phyloP scores from a whole-genome alignment of 176 grass and related monocot genomes.

The Bothriochloa decipiens region DNA sequence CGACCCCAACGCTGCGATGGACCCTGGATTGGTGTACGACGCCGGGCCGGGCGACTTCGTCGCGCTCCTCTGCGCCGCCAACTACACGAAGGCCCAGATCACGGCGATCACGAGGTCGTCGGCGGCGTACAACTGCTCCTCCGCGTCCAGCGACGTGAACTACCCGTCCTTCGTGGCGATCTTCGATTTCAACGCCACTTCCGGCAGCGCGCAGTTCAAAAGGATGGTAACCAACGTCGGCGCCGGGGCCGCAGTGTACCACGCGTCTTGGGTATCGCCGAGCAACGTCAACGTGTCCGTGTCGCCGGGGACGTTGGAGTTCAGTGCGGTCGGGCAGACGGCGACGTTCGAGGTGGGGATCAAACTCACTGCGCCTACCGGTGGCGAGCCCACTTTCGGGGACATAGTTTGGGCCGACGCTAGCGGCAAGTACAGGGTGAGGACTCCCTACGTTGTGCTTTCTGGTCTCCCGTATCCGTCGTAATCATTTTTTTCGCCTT shows the following conservation, averaged over 20 bases:
- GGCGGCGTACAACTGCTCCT: constrained; percentile 47
- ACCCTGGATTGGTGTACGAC: constrained; percentile 78
- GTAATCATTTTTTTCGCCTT: too few species aligned
- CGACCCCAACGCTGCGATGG: constrained; percentile 66
- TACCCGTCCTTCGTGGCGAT: constrained; percentile 55
- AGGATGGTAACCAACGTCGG: constrained; percentile 56
- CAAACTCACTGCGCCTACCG: constrained; percentile 31
- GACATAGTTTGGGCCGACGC: constrained; percentile 43
- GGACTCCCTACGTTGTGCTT: constrained; percentile 46
- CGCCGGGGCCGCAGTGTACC: constrained; percentile 12
- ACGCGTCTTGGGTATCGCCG: background rate
- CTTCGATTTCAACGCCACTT: constrained; percentile 23
- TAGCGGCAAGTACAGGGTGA: constrained; percentile 39
- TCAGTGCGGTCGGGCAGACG: constrained; percentile 39
- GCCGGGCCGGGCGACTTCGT: constrained; percentile 61
- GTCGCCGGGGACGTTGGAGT: constrained; percentile 40
- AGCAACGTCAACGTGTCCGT: constrained; percentile 39
- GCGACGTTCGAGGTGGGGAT: constrained; percentile 39
- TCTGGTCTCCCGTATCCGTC: background rate
- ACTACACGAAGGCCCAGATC: constrained; percentile 69
- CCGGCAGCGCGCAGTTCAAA: constrained; percentile 35
- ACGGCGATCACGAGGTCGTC: constrained; percentile 61
- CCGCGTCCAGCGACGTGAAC: constrained; percentile 54
- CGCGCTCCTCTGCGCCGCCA: constrained; percentile 65
- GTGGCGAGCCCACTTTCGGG: constrained; percentile 31